Base-by-base conservation (phyloP, 768 basidiomycete species). In the Cantharellus anzutake region DNA sequence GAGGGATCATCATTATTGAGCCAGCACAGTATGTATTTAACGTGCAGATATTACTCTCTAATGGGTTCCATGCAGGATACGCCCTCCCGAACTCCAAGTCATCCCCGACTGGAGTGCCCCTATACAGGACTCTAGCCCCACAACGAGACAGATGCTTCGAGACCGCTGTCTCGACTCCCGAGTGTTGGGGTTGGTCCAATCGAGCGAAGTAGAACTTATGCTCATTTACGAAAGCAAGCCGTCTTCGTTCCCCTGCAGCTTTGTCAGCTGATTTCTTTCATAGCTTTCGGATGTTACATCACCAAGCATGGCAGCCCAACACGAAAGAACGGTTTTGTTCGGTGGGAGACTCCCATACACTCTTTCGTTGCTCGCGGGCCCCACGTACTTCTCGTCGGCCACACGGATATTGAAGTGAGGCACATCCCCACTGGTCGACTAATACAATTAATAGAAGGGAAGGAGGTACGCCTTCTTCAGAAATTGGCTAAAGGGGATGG, bases 371-470 rank as follows among this genome's bases (percentile, higher is more conserved):
- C 78, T 51, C 80, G 84, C 11, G 77, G 78, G 4, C 74, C 73
- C 3, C 77, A 86, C 65, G 62, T 90, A 63, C 73, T 91, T 20
- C 78, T 91, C 39, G 79, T 90, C 70, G 86, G 84, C 4, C 65
- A 78, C 14, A 76, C 80, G 60, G 90, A 85, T 68, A 75, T 91
- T 65, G 88, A 91, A 68, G 73, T 90, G 37, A 79, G 88, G 59
- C 73, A 79, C 61, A 71, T 80, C 37, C 69, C 72, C 11, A 83
- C 81, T 1, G 82, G 84, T 3, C 70, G 77, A 57, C 78, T 91
- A 20, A 78, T 82, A n/a, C 88, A 91, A 69, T 84, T 88, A n/a
- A 80, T 90, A 51, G 83, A 86, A 65, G 86, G 76, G 0, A 64
- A 66, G 5, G 84, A 87, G 64, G 76, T 90, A 42, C 79, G 84